Conservation (phyloP, 2,329 filamentous ascomycete genomes). For the Monosporascus sp. region DNA sequence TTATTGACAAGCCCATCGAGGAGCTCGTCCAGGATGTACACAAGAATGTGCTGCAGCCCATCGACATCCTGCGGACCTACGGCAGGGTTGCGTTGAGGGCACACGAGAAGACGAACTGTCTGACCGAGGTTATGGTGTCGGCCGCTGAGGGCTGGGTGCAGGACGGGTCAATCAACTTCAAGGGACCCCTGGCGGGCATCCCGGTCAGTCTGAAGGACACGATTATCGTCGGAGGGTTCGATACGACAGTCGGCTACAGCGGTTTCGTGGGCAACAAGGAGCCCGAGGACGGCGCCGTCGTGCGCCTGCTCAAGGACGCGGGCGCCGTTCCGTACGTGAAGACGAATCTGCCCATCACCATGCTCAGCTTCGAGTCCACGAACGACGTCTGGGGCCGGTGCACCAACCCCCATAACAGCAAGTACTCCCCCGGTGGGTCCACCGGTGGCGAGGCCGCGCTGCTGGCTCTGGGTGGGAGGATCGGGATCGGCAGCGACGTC, state of each 20-base stretch:
- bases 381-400: slow-evolving; percentile 75
- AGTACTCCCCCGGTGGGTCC: slow-evolving; percentile 83
- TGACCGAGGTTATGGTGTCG: slow-evolving; percentile 79
- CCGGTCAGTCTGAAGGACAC: slow-evolving; percentile 81
- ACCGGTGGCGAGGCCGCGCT: slow-evolving; percentile 83
- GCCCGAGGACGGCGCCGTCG: slow-evolving; percentile 63
- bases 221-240: slow-evolving; percentile 76
- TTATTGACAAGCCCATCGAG: slow-evolving; percentile 69
- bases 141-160: slow-evolving; percentile 69
- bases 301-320: slow-evolving; percentile 76
- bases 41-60: slow-evolving; percentile 56
- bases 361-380: slow-evolving; percentile 79
- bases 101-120: slow-evolving; percentile 80
- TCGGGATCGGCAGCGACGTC: slow-evolving; percentile 87
- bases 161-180: slow-evolving; percentile 58
- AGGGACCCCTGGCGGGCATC: slow-evolving; percentile 80
- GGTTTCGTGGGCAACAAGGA: slow-evolving; percentile 63
- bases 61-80: slow-evolving; percentile 77
- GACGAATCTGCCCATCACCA: slow-evolving; percentile 81
- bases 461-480: slow-evolving; percentile 74
- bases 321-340: slow-evolving; percentile 90
- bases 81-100: slow-evolving; percentile 80
- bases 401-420: slow-evolving; percentile 76
- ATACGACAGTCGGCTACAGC: slow-evolving; percentile 77
- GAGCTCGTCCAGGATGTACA: slow-evolving; percentile 75